Evolutionary conservation across 2,329 filamentous ascomycete genomes (phyloP).

Genomic region (Hypoxylon sp.): DNA sequence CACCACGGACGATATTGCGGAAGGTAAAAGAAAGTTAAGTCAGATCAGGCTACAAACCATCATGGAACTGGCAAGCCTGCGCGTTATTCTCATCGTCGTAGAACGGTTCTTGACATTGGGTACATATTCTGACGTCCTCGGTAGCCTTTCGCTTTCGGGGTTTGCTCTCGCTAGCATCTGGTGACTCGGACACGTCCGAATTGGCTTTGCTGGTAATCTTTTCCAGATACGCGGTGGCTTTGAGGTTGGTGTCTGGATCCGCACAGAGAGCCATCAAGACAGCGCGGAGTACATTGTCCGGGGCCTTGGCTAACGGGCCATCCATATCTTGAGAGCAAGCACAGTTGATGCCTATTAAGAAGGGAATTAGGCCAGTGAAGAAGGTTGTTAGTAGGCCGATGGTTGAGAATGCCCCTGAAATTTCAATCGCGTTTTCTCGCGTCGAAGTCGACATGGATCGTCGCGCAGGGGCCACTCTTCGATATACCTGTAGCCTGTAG

Average conservation of each 20-base stretch:
- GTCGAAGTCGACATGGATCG: background rate
- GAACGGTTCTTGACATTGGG: constrained; percentile 26
- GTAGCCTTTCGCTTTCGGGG: constrained; percentile 21
- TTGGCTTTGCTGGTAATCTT: background rate
- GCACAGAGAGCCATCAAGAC: constrained; percentile 8
- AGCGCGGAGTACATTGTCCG: background rate
- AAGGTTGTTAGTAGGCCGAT: background rate
- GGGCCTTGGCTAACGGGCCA: background rate
- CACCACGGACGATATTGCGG: too few species aligned
- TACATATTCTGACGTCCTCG: constrained; percentile 18
- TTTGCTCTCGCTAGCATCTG: background rate
- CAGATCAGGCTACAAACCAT: constrained; percentile 5
- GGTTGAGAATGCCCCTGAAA: background rate
- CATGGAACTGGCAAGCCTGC: constrained; percentile 20
- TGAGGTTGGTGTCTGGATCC: background rate
- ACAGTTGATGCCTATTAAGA: background rate
- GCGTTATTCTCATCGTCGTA: constrained; percentile 22
- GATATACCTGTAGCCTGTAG: too few species aligned
- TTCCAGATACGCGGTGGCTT: background rate
- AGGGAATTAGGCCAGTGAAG: background rate
- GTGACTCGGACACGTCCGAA: background rate
- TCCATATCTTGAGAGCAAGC: background rate
- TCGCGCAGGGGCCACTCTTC: background rate
- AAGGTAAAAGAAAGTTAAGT: background rate
- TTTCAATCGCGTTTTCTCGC: background rate